Evolutionary conservation across 208 protist genomes (phyloP).

Genomic region (Leishmania aethiopica): DNA sequence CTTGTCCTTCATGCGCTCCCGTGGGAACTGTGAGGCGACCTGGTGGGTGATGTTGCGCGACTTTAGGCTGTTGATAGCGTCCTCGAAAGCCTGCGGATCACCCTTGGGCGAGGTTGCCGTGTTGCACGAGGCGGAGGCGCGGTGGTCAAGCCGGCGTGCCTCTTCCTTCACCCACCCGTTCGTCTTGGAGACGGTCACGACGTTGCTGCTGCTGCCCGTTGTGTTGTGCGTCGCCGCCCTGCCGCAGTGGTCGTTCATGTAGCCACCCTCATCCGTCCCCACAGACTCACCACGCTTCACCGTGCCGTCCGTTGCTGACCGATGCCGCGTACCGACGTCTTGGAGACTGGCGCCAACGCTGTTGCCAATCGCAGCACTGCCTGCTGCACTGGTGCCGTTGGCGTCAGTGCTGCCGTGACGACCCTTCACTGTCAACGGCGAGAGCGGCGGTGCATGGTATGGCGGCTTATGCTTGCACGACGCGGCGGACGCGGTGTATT

Average conservation of each 20-base stretch:
- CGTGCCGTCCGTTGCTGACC: background rate
- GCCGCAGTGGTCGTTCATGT: background rate
- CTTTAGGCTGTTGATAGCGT: background rate
- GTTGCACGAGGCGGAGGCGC: background rate
- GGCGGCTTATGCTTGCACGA: conserved; percentile 10
- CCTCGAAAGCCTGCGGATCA: background rate
- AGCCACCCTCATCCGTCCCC: background rate
- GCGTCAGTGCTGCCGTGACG: background rate
- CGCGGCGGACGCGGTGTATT: background rate
- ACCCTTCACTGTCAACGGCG: conserved; percentile 10
- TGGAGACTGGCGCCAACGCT: conserved; percentile 6
- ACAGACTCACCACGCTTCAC: conserved; percentile 14
- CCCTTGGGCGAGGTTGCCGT: background rate
- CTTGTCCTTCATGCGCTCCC: conserved; percentile 12
- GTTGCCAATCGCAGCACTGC: background rate
- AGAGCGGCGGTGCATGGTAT: conserved; percentile 26
- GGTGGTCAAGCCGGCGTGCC: conserved; percentile 25
- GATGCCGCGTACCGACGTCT: background rate
- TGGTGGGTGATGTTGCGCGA: conserved; percentile 4
- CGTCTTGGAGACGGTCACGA: conserved; percentile 3
- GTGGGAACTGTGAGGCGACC: conserved; percentile 25
- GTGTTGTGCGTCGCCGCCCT: background rate
- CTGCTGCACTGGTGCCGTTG: background rate
- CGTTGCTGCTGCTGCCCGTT: background rate
- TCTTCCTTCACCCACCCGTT: conserved; percentile 40